Base-by-base conservation (phyloP, 176 grass and related monocot genomes). In the Oryza longistaminata region DNA sequence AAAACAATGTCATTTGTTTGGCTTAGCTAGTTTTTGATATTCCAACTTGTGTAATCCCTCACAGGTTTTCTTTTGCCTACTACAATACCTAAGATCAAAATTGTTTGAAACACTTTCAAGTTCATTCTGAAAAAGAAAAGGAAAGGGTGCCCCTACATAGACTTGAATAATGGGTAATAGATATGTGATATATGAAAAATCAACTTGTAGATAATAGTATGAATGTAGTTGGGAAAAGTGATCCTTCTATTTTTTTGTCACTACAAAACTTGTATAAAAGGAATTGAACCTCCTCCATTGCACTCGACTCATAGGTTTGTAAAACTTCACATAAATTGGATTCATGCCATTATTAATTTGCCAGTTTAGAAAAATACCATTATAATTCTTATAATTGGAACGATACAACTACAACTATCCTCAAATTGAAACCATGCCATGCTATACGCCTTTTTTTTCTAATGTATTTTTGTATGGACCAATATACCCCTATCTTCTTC, bases 261-360 rank as follows among this genome's bases (percentile, higher is more conserved):
- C 0, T 9, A 46, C 48, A 78, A 40, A 64, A 35, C 0, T 79
- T 79, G 15, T 24, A 21, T 49, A 13, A 4, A 71, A 15, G 14
- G 73, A 46, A 19, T 17, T 34, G 37, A 71, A 48, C 35, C 2
- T 71, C 25, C n/a, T 85, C 31, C 13, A 9, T 24, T 71, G 16
- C 61, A 78, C 25, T 85, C 19, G 46, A 49, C 37, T 33, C 45
- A 71, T 21, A 22, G 26, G 17, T 66, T 75, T 83, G 65, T 29
- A n/a, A 49, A n/a, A 49, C 25, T 0, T 70, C 14, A 76, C 2
- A 7, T 70, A 31, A 35, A 35, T 35, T 35, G 34, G 34, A 35
- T 35, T 4, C 34, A 35, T 35, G 34, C 3, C 5, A 35, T 35
- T 35, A 35, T 35, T 35, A 35, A 35, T 35, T 35, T 35, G 34